phyloP scores from a whole-genome alignment of 1,139 yeast species.

The Diutina mesorugosa region DNA sequence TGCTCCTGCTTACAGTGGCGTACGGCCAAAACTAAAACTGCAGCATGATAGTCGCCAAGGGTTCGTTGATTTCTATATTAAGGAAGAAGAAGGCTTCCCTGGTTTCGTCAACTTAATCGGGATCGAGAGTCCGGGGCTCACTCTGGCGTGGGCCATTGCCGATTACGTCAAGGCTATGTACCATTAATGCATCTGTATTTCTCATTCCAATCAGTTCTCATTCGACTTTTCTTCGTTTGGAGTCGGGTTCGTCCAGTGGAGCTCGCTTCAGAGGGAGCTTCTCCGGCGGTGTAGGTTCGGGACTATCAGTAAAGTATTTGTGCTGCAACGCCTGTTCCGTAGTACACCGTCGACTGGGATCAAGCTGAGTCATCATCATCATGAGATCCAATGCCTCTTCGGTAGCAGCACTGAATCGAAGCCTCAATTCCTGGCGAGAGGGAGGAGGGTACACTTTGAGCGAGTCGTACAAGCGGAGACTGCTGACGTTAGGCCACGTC shows the following conservation, averaged over 20 bases:
- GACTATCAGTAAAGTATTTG: slow-evolving; percentile 60
- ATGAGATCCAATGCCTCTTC: slow-evolving; percentile 72
- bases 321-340: slow-evolving; percentile 56
- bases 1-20: slow-evolving; percentile 65
- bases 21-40: slow-evolving; percentile 61
- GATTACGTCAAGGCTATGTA: slow-evolving; percentile 46
- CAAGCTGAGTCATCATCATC: slow-evolving; percentile 61
- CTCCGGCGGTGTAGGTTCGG: slow-evolving; percentile 64
- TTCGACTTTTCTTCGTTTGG: slow-evolving; percentile 9
- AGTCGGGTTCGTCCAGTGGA: slow-evolving; percentile 11
- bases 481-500: slow-evolving; percentile 83
- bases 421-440: slow-evolving; percentile 65
- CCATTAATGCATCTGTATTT: slow-evolving; percentile 5
- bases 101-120: slow-evolving; percentile 76
- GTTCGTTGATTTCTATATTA: slow-evolving; percentile 65
- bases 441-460: slow-evolving; percentile 75
- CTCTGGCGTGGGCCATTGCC: slow-evolving; percentile 72
- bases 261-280: slow-evolving; percentile 43
- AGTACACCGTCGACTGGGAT: slow-evolving; percentile 63
- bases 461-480: slow-evolving; percentile 64
- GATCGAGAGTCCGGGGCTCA: slow-evolving; percentile 85
- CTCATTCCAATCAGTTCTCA: not conserved
- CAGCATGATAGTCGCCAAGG: slow-evolving; percentile 21
- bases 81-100: slow-evolving; percentile 49
- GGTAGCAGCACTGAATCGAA: slow-evolving; percentile 84